Conservation (phyloP, 163 green algal genomes). For the Smithsoniella earleae region DNA sequence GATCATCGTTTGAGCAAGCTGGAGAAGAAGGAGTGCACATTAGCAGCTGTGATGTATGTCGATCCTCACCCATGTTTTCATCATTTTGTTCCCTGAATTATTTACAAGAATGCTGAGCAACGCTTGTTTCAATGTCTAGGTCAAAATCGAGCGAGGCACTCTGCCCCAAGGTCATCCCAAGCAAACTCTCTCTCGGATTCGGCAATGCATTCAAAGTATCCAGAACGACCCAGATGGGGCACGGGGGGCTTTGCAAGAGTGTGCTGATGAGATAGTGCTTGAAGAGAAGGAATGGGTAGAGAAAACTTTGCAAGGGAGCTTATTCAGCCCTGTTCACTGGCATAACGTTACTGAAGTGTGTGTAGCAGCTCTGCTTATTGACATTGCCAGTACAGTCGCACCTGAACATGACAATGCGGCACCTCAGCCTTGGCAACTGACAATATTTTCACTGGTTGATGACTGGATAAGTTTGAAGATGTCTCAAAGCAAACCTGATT, state of each 20-base stretch:
- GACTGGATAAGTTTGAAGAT: neutral
- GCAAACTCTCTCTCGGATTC: neutral
- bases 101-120: neutral
- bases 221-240: neutral
- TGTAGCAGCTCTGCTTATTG: neutral
- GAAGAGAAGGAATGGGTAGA: slow-evolving; percentile 4
- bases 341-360: neutral
- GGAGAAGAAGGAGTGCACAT: too few relatives aligned
- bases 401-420: neutral
- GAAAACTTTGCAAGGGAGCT: too few relatives aligned
- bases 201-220: neutral
- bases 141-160: neutral
- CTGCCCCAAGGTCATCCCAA: neutral
- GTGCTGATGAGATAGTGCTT: neutral
- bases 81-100: neutral
- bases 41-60: too few relatives aligned
- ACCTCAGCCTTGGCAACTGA: neutral
- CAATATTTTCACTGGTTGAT: neutral
- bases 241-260: neutral
- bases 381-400: neutral
- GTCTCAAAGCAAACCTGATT: neutral
- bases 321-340: neutral
- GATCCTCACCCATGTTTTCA: too few relatives aligned
- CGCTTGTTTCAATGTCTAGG: neutral
- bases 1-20: too few relatives aligned